A percentile compares a stretch with the other conserved stretches of the same genome.
phyloP scores from a whole-genome alignment of 768 basidiomycete species.

The Termitomyces sp. region DNA sequence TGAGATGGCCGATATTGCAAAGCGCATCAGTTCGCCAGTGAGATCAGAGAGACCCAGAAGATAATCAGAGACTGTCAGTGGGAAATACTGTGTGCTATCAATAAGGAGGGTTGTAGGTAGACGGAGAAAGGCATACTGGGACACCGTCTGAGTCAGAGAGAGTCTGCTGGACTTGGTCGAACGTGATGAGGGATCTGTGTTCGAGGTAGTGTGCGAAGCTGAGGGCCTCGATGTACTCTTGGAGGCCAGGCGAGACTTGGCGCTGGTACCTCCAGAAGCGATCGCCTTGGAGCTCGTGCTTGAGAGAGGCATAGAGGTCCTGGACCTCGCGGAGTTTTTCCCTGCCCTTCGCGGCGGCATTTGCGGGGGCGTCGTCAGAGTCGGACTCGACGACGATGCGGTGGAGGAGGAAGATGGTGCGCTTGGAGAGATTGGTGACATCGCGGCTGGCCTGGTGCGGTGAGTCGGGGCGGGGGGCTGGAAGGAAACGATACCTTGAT shows the following conservation, averaged over 20 bases:
- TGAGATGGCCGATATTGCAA: slow-evolving; percentile 81
- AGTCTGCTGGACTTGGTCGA: slow-evolving; percentile 60
- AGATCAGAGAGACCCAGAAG: slow-evolving; percentile 91
- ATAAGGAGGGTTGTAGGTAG: slow-evolving; percentile 1
- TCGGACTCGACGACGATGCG: slow-evolving; percentile 47
- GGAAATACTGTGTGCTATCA: slow-evolving; percentile 58
- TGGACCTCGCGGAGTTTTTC: slow-evolving; percentile 69
- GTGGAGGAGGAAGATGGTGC: slow-evolving; percentile 90
- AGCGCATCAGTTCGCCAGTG: slow-evolving; percentile 96
- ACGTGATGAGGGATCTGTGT: slow-evolving; percentile 63
- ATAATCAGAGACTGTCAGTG: slow-evolving; percentile 79
- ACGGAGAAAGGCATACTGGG: slow-evolving; percentile 47
- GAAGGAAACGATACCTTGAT: slow-evolving; percentile 62
- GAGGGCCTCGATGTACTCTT: slow-evolving; percentile 95
- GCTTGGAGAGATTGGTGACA: slow-evolving; percentile 89
- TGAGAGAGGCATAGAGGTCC: slow-evolving; percentile 57
- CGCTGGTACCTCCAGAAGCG: slow-evolving; percentile 78
- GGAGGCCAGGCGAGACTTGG: slow-evolving; percentile 75
- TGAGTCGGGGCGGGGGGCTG: not conserved
- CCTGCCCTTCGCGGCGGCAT: slow-evolving; percentile 49
- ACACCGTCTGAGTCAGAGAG: slow-evolving; percentile 59
- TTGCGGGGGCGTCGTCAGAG: slow-evolving; percentile 29
- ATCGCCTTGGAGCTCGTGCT: slow-evolving; percentile 59
- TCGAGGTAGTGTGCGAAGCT: slow-evolving; percentile 87
- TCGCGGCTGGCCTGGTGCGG: slow-evolving; percentile 71